Base-by-base conservation (phyloP, 192 early-diverging fungal species). In the Linderina pennispora region DNA sequence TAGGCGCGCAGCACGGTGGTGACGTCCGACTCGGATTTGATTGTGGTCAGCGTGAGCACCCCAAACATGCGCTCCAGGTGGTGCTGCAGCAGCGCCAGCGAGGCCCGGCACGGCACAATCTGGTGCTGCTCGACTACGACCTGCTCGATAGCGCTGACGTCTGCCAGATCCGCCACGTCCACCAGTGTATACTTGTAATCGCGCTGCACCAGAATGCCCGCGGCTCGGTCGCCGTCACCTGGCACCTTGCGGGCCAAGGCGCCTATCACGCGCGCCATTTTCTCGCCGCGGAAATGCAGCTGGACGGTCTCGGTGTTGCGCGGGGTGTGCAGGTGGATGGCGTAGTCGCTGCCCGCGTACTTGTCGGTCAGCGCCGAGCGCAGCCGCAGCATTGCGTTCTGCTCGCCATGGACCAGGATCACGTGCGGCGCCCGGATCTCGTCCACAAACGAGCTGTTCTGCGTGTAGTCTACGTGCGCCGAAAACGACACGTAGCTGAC, bases 11-110 rank as follows among this genome's bases (percentile, higher is more conserved):
- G 33, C 1, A 46, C 51, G n/a, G 48, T 47, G 11, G 58, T 37
- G 4, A 39, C 33, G 32, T 59, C 74, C 10, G 26, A 19, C 42
- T 34, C 46, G 26, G 45, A 36, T 18, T 37, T 43, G 32, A 62
- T 65, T 3, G 44, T 69, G 13, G 57, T 62, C 13, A 57, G 35
- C 25, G 55, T 42, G 40, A 71, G 49, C 28, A 72, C 68, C 35
- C 92, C 96, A 84, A 89, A 99, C 91, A 98, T 94, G 56, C 86
- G 87, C 56, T 88, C 89, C 15, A 99, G 68, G 67, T 97, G 91
- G 78, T 88, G 90, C 47, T 80, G 80, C 15, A 99, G 77, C 36
- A 99, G 55, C 3, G 79, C 74, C 35, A 89, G 81, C 0, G 88
- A 80, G 10, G 87, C 89, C 32, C 80, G 76, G 43, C 82, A 88